Conservation (phyloP, 345 rosid genomes). For the Eucalyptus urophylla region DNA sequence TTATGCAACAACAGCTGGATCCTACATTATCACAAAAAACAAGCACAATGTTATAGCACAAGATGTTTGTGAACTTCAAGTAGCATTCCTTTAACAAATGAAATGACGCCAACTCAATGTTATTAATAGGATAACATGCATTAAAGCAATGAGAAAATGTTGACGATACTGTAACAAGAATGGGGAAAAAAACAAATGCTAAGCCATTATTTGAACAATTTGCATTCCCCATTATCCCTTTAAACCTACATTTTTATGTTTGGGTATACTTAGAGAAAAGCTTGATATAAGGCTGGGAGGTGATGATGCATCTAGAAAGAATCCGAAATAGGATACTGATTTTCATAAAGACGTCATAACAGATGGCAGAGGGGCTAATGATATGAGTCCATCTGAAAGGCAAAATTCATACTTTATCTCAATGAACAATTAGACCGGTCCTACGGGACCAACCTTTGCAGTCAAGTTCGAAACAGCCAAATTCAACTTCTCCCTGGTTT, state of each 20-base stretch:
- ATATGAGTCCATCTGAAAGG: not conserved
- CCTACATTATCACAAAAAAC: constrained; percentile 26
- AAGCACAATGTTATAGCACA: not conserved
- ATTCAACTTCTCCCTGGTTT: constrained; percentile 81
- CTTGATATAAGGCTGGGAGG: not conserved
- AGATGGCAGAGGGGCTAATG: not conserved
- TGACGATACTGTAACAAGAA: not conserved
- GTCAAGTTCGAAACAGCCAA: constrained; percentile 74
- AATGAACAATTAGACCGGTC: not conserved
- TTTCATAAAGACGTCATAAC: not conserved
- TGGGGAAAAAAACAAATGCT: not conserved
- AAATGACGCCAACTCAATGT: not conserved
- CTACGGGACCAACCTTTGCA: constrained; percentile 45
- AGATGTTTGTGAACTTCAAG: not conserved
- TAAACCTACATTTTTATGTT: not conserved
- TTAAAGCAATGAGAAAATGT: not conserved
- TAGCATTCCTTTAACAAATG: not conserved
- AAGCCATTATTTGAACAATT: not conserved
- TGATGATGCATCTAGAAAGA: not conserved
- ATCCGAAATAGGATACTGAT: not conserved
- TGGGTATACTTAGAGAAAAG: not conserved
- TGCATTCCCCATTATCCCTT: not conserved
- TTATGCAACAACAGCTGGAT: constrained; percentile 72
- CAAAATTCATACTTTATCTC: not conserved
- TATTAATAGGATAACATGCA: not conserved